These are phyloP conservation scores for Populus tomentosa DNA, from an alignment of 441 rosid genomes.

Conservation along the genomic window DNA sequence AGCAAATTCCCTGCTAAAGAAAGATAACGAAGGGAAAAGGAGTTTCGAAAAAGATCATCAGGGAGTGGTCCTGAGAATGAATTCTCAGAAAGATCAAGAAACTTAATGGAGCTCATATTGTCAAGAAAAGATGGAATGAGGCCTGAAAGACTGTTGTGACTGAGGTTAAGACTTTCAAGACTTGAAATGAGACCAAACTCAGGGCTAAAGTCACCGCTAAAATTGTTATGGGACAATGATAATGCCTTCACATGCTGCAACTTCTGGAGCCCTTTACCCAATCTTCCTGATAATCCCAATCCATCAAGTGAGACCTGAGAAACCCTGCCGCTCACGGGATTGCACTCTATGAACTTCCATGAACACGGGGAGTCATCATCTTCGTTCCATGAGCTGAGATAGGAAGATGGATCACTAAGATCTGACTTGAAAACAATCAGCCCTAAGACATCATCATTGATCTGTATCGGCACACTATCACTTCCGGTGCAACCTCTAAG, in stretches of 20 bases:
- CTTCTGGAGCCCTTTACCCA: constrained; percentile 67
- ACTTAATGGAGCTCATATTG: constrained; percentile 37
- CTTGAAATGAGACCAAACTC: constrained; percentile 26
- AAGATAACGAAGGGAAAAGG: constrained; percentile 45
- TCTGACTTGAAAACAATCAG: constrained; percentile 82
- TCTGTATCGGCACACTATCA: constrained; percentile 27
- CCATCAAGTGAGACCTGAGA: constrained; percentile 53
- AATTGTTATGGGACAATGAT: constrained; percentile 63
- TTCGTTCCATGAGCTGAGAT: constrained; percentile 80
- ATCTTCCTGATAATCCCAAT: constrained; percentile 69
- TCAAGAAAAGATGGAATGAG: constrained; percentile 45
- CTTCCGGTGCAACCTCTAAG: constrained; percentile 18
- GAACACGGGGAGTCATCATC: constrained; percentile 79
- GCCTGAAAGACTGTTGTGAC: constrained; percentile 66
- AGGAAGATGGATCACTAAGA: constrained; percentile 50
- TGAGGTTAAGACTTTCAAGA: constrained; percentile 58
- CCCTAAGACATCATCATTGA: constrained; percentile 81
- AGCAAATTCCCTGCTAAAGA: constrained; percentile 59
- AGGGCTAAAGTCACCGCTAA: constrained; percentile 46
- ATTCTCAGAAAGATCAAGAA: constrained; percentile 75
- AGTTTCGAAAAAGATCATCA: constrained; percentile 40
- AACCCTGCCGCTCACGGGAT: constrained; percentile 55
- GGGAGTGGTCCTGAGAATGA: constrained; percentile 62
- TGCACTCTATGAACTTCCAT: constrained; percentile 71
- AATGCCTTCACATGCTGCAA: constrained; percentile 59